Base-by-base conservation (phyloP, 2,329 filamentous ascomycete species). In the Niveomyces coronatus region DNA sequence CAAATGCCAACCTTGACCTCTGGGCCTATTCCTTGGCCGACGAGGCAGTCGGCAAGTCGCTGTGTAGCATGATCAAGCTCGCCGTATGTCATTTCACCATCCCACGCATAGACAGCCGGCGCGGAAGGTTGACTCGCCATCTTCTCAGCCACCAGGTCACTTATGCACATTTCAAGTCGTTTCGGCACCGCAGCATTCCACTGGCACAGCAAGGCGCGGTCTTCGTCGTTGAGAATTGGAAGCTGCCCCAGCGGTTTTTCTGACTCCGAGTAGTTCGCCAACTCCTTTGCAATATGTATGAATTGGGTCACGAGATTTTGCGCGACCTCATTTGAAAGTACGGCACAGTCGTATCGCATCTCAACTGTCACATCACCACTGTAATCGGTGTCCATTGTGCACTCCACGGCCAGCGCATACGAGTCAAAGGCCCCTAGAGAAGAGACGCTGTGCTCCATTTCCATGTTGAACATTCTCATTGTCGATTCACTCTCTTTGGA, bases 71-170 rank as follows among this genome's bases (percentile, higher is more conserved):
- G 16, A 28, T 52, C 47, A 1, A 67, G 50, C 29, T 67, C 54
- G 27, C 47, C 37, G 43, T 65, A 67, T 7, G 61, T 62, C 37
- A 65, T 55, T 26, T 49, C 43, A 8, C 64, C 64, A 40, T 67
- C 64, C 63, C 63, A 67, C 1, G 64, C 61, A 31, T 58, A 51
- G 22, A 67, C 53, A n/a, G 65, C 64, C 7, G 49, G 45, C 5
- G 53, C 49, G 8, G 45, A 41, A 0, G 63, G 62, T 4, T 51
- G 47, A 28, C 46, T 48, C 10, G 35, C 44, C 9, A 57, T 57
- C 28, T 56, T 57, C n/a, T 59, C 51, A 3, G 52, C 50, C 36
- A 68, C 55, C 35, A 65, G 42, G 29, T 63, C 57, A 35, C 67
- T 63, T 47, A 66, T 62, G 32, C 59, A 62, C 4, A 31, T 39